Evolutionary conservation across 2,329 filamentous ascomycete species (phyloP), one percentile per base, ranked within the genome.

Genomic region (Aureobasidium mangrovei): DNA sequence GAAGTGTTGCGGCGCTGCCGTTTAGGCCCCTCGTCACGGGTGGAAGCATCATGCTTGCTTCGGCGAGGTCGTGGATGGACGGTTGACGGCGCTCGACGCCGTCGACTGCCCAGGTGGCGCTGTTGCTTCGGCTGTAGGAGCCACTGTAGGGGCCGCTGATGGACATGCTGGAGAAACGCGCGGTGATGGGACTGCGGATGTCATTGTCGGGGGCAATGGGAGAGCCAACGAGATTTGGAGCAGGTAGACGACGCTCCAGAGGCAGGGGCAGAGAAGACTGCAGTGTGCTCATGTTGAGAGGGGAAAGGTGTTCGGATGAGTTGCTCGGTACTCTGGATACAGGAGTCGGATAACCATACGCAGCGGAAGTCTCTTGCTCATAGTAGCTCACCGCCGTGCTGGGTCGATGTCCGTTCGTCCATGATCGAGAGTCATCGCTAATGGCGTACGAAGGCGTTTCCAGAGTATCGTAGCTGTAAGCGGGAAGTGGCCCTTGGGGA

Each of bases 211-310:
- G n/a, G 8, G 46, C 28, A 26, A 51, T 39, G 4, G 55, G 36
- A 4, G 44, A 38, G 29, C 45, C 45, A 9, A 54, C 53, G 27
- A 47, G 39, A 27, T 56, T 57, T 4, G 65, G 65, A 3, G 59
- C 61, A 3, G 65, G 65, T 33, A 67, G 49, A n/a, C 64, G 60
- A 12, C 66, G 60, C 56, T 67, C 64, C 26, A 64, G 60, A 39
- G 65, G 63, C 7, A 58, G 57, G 26, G 67, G 66, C 9, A 69
- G 57, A 9, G 65, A 67, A 12, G 62, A 64, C 38, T 68, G 63
- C 33, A 69, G 56, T 4, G 62, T 63, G n/a, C 58, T 61, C 65
- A 68, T 67, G 56, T 64, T 65, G 35, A 69, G 59, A 3, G 64
- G 55, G n/a, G 65, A 65, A 48, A 64, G 62, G 10, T 53, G 45